Evolutionary conservation across 306 rosid species (phyloP).

Genomic region (Chamaecrista fasciculata): DNA sequence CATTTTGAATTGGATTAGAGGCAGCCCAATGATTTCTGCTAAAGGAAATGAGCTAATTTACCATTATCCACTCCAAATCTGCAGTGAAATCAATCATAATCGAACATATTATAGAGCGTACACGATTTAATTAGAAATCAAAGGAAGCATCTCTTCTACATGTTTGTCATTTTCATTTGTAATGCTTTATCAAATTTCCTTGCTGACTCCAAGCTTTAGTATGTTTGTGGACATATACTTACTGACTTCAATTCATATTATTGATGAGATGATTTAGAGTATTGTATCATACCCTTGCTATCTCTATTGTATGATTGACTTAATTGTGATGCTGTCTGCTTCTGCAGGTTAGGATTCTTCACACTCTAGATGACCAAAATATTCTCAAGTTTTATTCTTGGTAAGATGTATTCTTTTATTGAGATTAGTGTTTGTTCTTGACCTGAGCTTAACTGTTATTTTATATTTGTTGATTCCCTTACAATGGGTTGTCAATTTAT

Average conservation of each 20-base stretch:
- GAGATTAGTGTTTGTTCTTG: neutral
- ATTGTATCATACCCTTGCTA: neutral
- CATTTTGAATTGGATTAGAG: neutral
- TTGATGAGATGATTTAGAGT: neutral
- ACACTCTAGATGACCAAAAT: slow-evolving; percentile 72
- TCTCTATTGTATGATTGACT: neutral
- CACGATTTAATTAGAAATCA: too few species aligned
- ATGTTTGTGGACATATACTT: neutral
- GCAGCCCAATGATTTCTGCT: neutral
- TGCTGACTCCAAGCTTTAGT: too few species aligned
- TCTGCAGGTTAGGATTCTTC: slow-evolving; percentile 89
- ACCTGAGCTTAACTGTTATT: neutral
- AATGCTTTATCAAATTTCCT: too few species aligned
- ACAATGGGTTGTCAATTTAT: slow-evolving; percentile 14
- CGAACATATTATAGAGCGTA: too few species aligned
- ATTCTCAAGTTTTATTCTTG: slow-evolving; percentile 79
- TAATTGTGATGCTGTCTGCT: neutral
- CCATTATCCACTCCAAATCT: too few species aligned
- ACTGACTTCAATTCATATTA: neutral
- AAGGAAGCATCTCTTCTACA: too few species aligned
- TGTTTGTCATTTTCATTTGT: too few species aligned
- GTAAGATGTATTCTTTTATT: slow-evolving; percentile 36
- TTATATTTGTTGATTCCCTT: neutral
- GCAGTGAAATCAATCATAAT: too few species aligned
- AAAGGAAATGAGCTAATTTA: too few species aligned